These are phyloP conservation scores for Beta corolliflora DNA, from an alignment of 179 eudicot genomes.

Conservation along the genomic window DNA sequence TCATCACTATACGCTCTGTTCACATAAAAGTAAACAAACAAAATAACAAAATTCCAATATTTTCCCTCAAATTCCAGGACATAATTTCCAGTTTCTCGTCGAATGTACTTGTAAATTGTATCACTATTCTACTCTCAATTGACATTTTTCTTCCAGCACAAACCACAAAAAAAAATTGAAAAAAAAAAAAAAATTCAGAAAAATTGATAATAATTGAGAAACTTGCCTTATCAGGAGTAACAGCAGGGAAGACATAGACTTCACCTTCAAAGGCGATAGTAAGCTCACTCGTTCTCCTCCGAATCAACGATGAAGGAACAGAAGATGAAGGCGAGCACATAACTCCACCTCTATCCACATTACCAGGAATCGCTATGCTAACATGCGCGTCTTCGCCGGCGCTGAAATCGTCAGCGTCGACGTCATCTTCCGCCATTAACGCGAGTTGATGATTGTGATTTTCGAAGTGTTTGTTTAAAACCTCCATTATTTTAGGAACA, in stretches of 20 bases:
- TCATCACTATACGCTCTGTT: background rate
- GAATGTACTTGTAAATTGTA: background rate
- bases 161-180: background rate
- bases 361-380: conserved; percentile 21
- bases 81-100: background rate
- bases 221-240: conserved; percentile 46
- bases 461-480: conserved; percentile 11
- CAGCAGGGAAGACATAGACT: conserved; percentile 46
- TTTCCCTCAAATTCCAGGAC: too few species aligned
- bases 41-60: too few species aligned
- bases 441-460: conserved; percentile 10
- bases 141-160: background rate
- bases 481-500: conserved; percentile 37
- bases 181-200: too few species aligned
- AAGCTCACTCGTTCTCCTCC: conserved; percentile 40
- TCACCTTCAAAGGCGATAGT: conserved; percentile 43
- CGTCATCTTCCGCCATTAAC: conserved; percentile 13
- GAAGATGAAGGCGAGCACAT: conserved; percentile 12
- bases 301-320: background rate
- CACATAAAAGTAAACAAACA: background rate
- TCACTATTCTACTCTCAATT: too few species aligned
- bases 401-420: conserved; percentile 25
- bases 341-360: background rate
- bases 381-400: conserved; percentile 25
- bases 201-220: background rate